Conservation (phyloP, 78 protist species). For the Polysphondylium violaceum region DNA sequence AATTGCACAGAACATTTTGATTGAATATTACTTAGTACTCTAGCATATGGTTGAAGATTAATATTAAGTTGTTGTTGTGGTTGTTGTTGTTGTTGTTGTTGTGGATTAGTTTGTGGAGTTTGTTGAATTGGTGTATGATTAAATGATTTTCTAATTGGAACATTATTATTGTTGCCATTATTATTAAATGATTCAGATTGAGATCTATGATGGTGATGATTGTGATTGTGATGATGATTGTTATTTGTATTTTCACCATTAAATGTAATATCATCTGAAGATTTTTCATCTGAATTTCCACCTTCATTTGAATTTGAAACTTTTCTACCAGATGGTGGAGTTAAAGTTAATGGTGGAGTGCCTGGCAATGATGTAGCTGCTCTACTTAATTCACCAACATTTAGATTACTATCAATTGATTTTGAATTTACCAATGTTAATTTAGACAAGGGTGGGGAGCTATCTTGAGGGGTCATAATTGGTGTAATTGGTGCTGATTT, state of each 20-base stretch:
- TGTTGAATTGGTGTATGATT: neutral
- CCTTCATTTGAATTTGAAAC: conserved; percentile 15
- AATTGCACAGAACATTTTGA: conserved; percentile 71
- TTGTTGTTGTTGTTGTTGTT: neutral
- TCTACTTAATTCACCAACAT: neutral
- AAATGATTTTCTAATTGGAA: conserved; percentile 8
- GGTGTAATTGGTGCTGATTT: conserved; percentile 73
- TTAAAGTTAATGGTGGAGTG: conserved; percentile 46
- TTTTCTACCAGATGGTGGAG: conserved; percentile 54
- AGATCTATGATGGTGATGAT: conserved; percentile 3
- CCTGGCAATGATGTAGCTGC: conserved; percentile 53
- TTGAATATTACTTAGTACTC: conserved; percentile 22
- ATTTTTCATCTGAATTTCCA: neutral
- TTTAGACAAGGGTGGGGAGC: neutral
- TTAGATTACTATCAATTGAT: neutral
- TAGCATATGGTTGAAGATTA: conserved; percentile 8
- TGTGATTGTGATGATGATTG: neutral
- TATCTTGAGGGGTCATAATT: neutral
- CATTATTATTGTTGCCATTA: neutral
- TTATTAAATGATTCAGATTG: conserved; percentile 2
- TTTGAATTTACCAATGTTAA: neutral
- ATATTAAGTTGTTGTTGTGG: neutral
- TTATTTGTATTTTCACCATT: neutral
- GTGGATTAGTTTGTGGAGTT: neutral
- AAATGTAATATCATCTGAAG: neutral